Evolutionary conservation across 1,284 basidiomycete species (phyloP).

Genomic region (Cerrena zonata): DNA sequence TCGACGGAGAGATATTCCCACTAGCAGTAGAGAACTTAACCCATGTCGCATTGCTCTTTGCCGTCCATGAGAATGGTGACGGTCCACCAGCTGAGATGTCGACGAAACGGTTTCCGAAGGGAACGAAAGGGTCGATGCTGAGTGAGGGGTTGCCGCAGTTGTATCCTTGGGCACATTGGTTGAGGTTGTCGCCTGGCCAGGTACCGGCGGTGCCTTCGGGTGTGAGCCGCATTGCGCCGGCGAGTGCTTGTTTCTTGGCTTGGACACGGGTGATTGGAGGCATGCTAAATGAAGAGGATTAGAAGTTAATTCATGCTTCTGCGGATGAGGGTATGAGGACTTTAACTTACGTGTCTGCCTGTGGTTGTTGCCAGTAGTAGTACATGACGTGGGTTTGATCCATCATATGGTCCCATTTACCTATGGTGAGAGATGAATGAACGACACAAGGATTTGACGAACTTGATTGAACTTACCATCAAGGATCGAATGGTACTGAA

Average conservation of each 20-base stretch:
- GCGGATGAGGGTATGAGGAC: background rate
- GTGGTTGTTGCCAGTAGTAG: slow-evolving; percentile 68
- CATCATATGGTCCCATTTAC: slow-evolving; percentile 63
- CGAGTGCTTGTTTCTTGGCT: slow-evolving; percentile 48
- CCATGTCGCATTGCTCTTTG: slow-evolving; percentile 49
- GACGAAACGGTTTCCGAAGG: slow-evolving; percentile 48
- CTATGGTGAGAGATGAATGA: slow-evolving; percentile 21
- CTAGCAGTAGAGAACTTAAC: slow-evolving; percentile 39
- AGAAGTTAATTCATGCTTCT: background rate
- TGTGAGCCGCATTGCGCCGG: slow-evolving; percentile 56
- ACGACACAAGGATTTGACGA: background rate
- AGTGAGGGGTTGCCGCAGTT: slow-evolving; percentile 47
- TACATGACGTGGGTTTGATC: slow-evolving; percentile 62
- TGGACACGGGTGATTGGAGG: slow-evolving; percentile 53
- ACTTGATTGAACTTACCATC: slow-evolving; percentile 36
- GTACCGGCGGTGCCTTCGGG: slow-evolving; percentile 56
- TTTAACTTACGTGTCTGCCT: slow-evolving; percentile 47
- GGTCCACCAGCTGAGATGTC: slow-evolving; percentile 62
- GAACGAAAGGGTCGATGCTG: slow-evolving; percentile 49
- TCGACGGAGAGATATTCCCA: slow-evolving; percentile 45
- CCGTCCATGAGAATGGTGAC: slow-evolving; percentile 50
- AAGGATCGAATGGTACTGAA: slow-evolving; percentile 53
- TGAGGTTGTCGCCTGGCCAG: slow-evolving; percentile 59
- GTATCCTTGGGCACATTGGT: slow-evolving; percentile 47
- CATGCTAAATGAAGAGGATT: slow-evolving; percentile 35